phyloP scores from a whole-genome alignment of 495 filamentous ascomycete genomes.

The Aspergillus haitiensis region DNA sequence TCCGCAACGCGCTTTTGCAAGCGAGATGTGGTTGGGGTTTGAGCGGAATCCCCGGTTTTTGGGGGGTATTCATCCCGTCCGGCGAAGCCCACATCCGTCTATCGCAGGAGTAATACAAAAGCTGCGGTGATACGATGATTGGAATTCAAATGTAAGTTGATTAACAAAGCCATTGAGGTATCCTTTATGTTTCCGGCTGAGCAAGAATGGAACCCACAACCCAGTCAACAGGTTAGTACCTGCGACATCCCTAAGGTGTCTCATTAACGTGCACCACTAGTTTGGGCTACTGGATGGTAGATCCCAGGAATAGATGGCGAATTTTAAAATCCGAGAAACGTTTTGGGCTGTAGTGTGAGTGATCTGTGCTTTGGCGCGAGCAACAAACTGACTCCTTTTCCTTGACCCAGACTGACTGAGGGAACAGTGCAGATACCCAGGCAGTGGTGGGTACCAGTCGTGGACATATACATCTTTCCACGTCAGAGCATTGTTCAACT shows the following conservation, averaged over 20 bases:
- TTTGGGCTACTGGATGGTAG: neutral
- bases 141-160: neutral
- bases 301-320: neutral
- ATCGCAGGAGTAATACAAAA: neutral
- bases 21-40: neutral
- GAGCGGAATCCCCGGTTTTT: neutral
- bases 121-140: neutral
- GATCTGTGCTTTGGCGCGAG: neutral
- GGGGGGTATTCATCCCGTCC: neutral
- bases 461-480: constrained; percentile 28
- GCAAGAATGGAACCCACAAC: neutral
- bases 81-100: neutral
- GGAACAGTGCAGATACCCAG: neutral
- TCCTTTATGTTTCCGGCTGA: neutral
- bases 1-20: neutral
- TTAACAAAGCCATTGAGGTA: neutral
- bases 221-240: neutral
- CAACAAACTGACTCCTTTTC: neutral
- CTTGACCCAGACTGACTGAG: neutral
- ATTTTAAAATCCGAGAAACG: neutral
- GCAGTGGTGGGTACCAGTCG: constrained; percentile 30
- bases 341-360: neutral
- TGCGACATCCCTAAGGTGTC: neutral
- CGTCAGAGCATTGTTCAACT: constrained; percentile 15
- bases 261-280: neutral